Percentiles rank a stretch among this genome's conserved stretches.
phyloP scores from a whole-genome alignment of 148 eudicot species.

The Pouteria glomerata region DNA sequence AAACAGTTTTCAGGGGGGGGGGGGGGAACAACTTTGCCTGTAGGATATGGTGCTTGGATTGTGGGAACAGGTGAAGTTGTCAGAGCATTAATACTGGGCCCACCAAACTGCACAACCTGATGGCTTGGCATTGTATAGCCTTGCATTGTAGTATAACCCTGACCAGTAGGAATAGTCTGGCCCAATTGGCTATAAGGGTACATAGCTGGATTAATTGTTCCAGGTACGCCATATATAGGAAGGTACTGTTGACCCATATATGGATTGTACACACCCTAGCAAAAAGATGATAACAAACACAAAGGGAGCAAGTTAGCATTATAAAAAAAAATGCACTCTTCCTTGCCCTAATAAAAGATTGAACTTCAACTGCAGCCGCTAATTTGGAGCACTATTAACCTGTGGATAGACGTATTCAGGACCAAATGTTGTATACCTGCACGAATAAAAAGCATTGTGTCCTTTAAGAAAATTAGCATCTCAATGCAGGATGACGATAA shows the following conservation, averaged over 20 bases:
- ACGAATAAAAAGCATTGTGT: slow-evolving; percentile 9
- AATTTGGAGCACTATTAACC: slow-evolving; percentile 31
- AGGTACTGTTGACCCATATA: slow-evolving; percentile 76
- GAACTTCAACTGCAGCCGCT: neutral
- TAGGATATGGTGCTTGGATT: slow-evolving; percentile 63
- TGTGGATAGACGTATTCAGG: slow-evolving; percentile 75
- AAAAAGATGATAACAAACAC: slow-evolving; percentile 11
- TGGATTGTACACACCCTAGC: slow-evolving; percentile 83
- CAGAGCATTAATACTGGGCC: slow-evolving; percentile 56
- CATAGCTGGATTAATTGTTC: slow-evolving; percentile 56
- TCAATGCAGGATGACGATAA: neutral
- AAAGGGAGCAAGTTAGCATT: neutral
- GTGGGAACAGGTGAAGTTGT: slow-evolving; percentile 63
- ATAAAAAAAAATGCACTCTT: neutral
- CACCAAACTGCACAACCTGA: slow-evolving; percentile 69
- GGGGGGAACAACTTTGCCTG: slow-evolving; percentile 47
- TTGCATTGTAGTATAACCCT: slow-evolving; percentile 59
- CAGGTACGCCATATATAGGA: slow-evolving; percentile 80
- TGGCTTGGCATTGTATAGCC: slow-evolving; percentile 70
- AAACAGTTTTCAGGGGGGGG: slow-evolving; percentile 12
- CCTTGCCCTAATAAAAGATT: neutral
- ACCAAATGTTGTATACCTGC: slow-evolving; percentile 68
- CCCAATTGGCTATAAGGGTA: slow-evolving; percentile 80
- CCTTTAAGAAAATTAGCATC: slow-evolving; percentile 2
- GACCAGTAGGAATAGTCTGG: slow-evolving; percentile 57